Evolutionary conservation across 257 asterid genomes (phyloP).

Genomic region (Scutellaria barbata): DNA sequence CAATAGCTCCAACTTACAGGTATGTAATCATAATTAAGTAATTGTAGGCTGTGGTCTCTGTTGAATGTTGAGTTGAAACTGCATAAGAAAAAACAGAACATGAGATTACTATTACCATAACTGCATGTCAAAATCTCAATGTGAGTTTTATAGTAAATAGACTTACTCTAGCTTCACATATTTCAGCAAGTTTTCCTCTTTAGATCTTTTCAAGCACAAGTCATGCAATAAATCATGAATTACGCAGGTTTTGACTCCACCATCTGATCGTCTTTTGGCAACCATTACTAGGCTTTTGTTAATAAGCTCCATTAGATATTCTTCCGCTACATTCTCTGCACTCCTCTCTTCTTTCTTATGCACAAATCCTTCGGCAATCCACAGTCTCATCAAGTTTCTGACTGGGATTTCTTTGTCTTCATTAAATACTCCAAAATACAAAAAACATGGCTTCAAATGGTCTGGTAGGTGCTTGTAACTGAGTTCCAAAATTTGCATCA

Average conservation of each 20-base stretch:
- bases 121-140: not conserved
- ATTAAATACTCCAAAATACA: slow-evolving; percentile 5
- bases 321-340: not conserved
- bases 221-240: slow-evolving; percentile 38
- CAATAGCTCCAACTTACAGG: slow-evolving; percentile 3
- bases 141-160: not conserved
- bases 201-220: slow-evolving; percentile 27
- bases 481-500: slow-evolving; percentile 12
- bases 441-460: slow-evolving; percentile 11
- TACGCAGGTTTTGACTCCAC: slow-evolving; percentile 26
- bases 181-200: slow-evolving; percentile 29
- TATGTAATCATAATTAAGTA: not conserved
- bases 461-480: slow-evolving; percentile 3
- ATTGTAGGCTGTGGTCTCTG: not conserved
- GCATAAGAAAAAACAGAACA: not conserved
- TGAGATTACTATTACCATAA: not conserved
- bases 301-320: not conserved
- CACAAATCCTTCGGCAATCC: not conserved
- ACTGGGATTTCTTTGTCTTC: slow-evolving; percentile 1
- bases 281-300: slow-evolving; percentile 12
- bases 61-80: not conserved
- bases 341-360: no score
- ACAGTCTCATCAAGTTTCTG: not conserved
- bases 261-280: not conserved
- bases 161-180: slow-evolving; percentile 4